phyloP scores from a whole-genome alignment of 129 eudicot species.

The Rutidosis leptorrhynchoides region DNA sequence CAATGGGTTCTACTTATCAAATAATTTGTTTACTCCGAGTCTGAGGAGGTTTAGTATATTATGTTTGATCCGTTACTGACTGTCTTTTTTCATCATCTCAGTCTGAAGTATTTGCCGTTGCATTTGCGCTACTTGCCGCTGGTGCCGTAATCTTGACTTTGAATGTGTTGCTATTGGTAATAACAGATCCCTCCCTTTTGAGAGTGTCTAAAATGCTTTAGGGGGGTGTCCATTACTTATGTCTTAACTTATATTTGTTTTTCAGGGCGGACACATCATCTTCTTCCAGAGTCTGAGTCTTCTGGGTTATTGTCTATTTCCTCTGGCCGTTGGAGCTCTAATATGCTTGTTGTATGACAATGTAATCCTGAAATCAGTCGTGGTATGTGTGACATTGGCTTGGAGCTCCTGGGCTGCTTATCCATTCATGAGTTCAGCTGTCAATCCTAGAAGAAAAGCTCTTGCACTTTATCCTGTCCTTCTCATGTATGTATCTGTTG shows the following conservation, averaged over 20 bases:
- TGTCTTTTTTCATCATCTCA: too few species aligned
- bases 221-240: too few species aligned
- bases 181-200: too few species aligned
- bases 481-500: slow-evolving; percentile 96
- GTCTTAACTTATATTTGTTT: too few species aligned
- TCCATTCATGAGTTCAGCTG: slow-evolving; percentile 95
- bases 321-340: slow-evolving; percentile 80
- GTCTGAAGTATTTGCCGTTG: slow-evolving; percentile 98
- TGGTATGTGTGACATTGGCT: slow-evolving; percentile 71
- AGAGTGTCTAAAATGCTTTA: too few species aligned
- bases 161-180: slow-evolving; percentile 88
- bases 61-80: too few species aligned
- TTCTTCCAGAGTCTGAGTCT: slow-evolving; percentile 95
- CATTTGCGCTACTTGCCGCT: slow-evolving; percentile 94
- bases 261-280: slow-evolving; percentile 98
- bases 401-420: slow-evolving; percentile 99
- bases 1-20: too few species aligned
- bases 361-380: slow-evolving; percentile 63
- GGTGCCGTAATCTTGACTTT: slow-evolving; percentile 92
- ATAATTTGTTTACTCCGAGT: too few species aligned
- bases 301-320: slow-evolving; percentile 91
- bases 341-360: slow-evolving; percentile 84
- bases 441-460: slow-evolving; percentile 88
- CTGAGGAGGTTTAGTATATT: slow-evolving; percentile 12
- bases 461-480: slow-evolving; percentile 91